Evolutionary conservation across 2,329 filamentous ascomycete species (phyloP), one percentile per base, ranked within the genome.

Genomic region (Pseudophaeomoniella oleicola): DNA sequence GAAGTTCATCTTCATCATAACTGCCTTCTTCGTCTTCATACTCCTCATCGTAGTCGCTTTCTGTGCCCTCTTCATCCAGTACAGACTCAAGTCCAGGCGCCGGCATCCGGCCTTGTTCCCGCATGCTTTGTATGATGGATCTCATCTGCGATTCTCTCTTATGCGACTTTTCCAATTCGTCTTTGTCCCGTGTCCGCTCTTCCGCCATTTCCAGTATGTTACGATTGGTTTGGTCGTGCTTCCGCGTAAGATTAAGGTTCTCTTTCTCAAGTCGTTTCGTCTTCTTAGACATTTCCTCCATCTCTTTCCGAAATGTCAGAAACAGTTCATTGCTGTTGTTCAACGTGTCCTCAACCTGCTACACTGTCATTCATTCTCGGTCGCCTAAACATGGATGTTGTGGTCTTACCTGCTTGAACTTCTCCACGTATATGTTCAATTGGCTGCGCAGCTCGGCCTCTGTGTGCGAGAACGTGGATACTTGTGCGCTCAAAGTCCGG

Each of bases 241-340:
- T 94, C 38, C 88, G 76, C 46, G 85, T 93, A 36, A 94, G 71
- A 13, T 75, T 80, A 49, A 90, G 80, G 51, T 98, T 96, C 53
- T 98, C 90, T 61, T 94, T 94, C 58, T 98, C 90, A 37, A 98
- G 67, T 16, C 86, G 79, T 60, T 94, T 94, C 4, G 88, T 94
- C 65, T 96, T 96, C 65, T 94, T 94, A 1, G 87, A 94, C 87
- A 96, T 96, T 53, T 96, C 90, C 61, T 96, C 90, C 87, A 96
- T 96, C 61, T 96, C 90, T 63, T 94, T 94, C 37, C 88, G 76
- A 62, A 96, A 96, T 1, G 90, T 94, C 47, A 94, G 67, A 59
- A 96, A 96, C 37, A 96, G 67, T 56, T 96, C 90, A 64, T 96
- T 96, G 60, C 85, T 94, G 56, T 94, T 96, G 62, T 94, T 96